These are phyloP conservation scores for Debaryomyces psychrophilus DNA, from an alignment of 1,139 yeast species.

Conservation along the genomic window DNA sequence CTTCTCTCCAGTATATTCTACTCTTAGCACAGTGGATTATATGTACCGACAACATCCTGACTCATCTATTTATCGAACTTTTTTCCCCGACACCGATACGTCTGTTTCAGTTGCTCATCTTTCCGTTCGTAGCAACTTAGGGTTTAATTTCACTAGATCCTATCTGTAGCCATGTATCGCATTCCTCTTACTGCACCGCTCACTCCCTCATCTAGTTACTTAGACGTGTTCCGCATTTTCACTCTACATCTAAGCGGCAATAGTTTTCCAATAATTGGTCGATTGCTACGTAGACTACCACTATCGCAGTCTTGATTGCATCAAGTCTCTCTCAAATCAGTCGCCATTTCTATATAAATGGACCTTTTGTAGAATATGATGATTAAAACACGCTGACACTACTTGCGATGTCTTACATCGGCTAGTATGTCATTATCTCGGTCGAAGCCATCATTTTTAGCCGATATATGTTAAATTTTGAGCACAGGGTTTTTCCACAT, in stretches of 20 bases:
- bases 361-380: no score
- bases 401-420: not conserved
- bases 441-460: not conserved
- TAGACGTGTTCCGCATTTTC: not conserved
- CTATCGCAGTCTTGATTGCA: not conserved
- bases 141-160: no score
- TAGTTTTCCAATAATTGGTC: not conserved
- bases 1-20: not conserved
- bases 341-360: not conserved
- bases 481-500: constrained; percentile 7
- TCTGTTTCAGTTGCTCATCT: no score
- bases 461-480: constrained; percentile 1
- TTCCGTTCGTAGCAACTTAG: no score
- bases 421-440: not conserved
- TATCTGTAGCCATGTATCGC: not conserved
- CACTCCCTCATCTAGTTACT: no score
- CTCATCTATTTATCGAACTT: no score
- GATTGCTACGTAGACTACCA: not conserved
- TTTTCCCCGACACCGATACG: no score
- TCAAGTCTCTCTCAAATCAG: not conserved
- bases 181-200: not conserved
- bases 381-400: not conserved
- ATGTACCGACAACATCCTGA: not conserved
- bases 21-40: not conserved
- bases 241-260: not conserved